Base-by-base conservation (phyloP, 1,284 basidiomycete genomes). In the Lentinula novae-zelandiae region DNA sequence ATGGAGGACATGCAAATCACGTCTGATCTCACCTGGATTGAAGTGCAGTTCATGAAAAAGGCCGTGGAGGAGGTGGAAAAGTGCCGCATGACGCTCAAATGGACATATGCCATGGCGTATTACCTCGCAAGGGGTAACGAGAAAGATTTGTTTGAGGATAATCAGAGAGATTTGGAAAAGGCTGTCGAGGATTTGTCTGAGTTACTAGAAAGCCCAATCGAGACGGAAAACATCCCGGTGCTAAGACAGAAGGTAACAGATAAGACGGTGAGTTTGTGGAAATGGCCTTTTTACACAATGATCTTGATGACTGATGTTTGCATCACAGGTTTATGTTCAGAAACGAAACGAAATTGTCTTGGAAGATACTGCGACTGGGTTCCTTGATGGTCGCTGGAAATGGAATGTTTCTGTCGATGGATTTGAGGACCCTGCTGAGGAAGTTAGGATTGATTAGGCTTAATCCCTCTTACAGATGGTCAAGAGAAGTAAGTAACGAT, bases 51-150 rank as follows among this genome's bases (percentile, higher is more conserved):
- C 76, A 95, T 98, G 79, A 94, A 94, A 78, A 96, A 96, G 75
- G 96, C 96, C 0, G 95, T 98, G 2, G 95, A 98, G 69, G 89
- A 90, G 68, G 88, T 93, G 9, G 86, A 89, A 66, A 90, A 90
- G 72, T 98, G 96, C 71, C 87, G 96, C 39, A 94, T 89, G 81
- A 98, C 96, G 49, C 85, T 99, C 64, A 98, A 98, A 76, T 99
- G 97, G 96, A 98, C 96, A 15, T 99, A 99, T 71, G 92, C 93
- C n/a, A 98, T 99, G 96, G 96, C 96, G 12, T 99, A 95, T 78
- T 99, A 98, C 67, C 80, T 92, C 38, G 84, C 86, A 61, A 87
- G 85, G 70, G 89, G 93, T 67, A 98, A 98, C 73, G 83, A 93
- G 82, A 98, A 98, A 72, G 93, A 95, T 71, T 77, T 99, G 52